phyloP scores from a whole-genome alignment of 768 basidiomycete species.

The Lenzites betulinus region DNA sequence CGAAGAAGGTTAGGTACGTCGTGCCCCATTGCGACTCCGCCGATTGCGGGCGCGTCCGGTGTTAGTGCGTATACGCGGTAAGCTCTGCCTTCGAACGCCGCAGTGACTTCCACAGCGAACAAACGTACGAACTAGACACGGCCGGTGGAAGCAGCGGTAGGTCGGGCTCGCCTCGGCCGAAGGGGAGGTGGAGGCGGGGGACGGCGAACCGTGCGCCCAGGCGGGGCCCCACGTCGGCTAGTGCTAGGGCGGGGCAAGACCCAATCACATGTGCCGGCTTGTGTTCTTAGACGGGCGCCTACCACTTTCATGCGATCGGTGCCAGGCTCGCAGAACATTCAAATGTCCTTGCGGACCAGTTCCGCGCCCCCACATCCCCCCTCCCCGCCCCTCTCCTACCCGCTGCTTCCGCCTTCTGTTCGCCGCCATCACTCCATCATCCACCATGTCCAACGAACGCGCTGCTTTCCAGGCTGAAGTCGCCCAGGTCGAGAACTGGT shows the following conservation, averaged over 20 bases:
- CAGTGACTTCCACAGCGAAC: not conserved
- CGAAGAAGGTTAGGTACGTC: not conserved
- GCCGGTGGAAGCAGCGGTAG: not conserved
- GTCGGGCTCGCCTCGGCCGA: slow-evolving; percentile 23
- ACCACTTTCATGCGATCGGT: slow-evolving; percentile 21
- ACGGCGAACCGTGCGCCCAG: slow-evolving; percentile 16
- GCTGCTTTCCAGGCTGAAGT: slow-evolving; percentile 79
- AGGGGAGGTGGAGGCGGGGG: slow-evolving; percentile 14
- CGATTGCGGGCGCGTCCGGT: not conserved
- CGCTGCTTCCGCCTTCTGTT: not conserved
- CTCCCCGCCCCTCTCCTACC: slow-evolving; percentile 16
- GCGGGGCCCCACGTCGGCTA: slow-evolving; percentile 22
- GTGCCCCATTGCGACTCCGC: not conserved
- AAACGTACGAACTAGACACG: too few species aligned
- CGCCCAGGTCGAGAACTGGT: slow-evolving; percentile 85
- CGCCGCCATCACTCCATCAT: not conserved
- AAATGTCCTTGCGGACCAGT: slow-evolving; percentile 12
- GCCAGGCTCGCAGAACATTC: slow-evolving; percentile 18
- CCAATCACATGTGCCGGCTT: slow-evolving; percentile 21
- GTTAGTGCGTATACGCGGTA: slow-evolving; percentile 20
- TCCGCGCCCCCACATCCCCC: slow-evolving; percentile 15
- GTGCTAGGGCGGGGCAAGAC: slow-evolving; percentile 5
- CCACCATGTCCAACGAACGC: slow-evolving; percentile 63
- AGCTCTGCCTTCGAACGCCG: not conserved
- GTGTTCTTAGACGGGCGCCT: slow-evolving; percentile 1